Conservation (phyloP, 768 basidiomycete species). For the Lactifluus piperatus region DNA sequence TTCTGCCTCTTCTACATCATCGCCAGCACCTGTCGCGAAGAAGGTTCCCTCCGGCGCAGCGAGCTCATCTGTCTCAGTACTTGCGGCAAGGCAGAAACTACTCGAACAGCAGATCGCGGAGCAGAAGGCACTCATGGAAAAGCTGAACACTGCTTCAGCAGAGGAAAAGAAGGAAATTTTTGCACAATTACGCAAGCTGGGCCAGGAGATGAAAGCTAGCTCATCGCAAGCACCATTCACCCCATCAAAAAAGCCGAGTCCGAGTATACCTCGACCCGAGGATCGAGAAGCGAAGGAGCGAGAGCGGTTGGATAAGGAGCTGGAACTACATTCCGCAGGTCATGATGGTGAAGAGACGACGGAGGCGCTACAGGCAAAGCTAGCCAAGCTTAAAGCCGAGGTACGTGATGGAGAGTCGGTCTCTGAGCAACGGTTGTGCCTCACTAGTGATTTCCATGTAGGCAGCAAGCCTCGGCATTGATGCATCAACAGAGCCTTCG, state of each 20-base stretch:
- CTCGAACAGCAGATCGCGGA: conserved; percentile 79
- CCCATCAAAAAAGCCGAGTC: conserved; percentile 22
- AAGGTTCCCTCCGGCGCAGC: conserved; percentile 30
- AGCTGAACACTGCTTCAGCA: conserved; percentile 49
- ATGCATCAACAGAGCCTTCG: conserved; percentile 30
- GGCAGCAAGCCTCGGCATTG: conserved; percentile 70
- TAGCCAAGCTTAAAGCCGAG: conserved; percentile 75
- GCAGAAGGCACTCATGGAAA: conserved; percentile 78
- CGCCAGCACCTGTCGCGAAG: conserved; percentile 27
- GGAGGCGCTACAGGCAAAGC: conserved; percentile 62
- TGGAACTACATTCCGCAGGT: conserved; percentile 54
- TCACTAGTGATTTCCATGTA: conserved; percentile 22
- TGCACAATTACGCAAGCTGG: conserved; percentile 62
- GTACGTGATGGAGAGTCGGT: conserved; percentile 31
- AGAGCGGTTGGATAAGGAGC: conserved; percentile 71
- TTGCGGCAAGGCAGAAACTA: conserved; percentile 67
- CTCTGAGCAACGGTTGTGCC: not conserved
- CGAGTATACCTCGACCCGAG: conserved; percentile 25
- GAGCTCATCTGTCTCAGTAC: conserved; percentile 34
- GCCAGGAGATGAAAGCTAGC: conserved; percentile 63
- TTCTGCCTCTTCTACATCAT: conserved; percentile 22
- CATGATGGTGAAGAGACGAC: conserved; percentile 44
- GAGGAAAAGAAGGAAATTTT: conserved; percentile 79
- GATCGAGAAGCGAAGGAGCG: conserved; percentile 49
- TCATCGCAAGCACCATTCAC: conserved; percentile 26